phyloP scores from a whole-genome alignment of 129 eudicot genomes.

The Flaveria bidentis region DNA sequence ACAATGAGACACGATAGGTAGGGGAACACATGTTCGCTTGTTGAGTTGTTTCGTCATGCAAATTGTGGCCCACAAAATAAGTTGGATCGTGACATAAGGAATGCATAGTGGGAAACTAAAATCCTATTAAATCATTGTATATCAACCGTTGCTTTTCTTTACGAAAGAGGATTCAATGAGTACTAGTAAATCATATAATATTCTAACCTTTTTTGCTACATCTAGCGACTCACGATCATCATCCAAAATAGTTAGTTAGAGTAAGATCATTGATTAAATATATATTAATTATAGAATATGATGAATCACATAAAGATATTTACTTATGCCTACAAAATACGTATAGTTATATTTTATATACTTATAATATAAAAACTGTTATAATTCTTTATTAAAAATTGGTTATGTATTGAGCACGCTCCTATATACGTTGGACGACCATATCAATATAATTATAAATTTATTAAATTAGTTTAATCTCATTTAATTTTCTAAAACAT shows the following conservation, averaged over 20 bases:
- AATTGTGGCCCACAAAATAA: conserved; percentile 16
- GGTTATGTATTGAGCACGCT: no score
- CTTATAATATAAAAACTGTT: no score
- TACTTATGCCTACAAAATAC: no score
- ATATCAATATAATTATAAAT: no score
- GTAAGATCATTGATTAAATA: background rate
- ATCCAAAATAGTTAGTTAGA: background rate
- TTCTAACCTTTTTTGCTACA: no score
- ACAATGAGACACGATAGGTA: conserved; percentile 12
- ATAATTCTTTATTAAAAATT: no score
- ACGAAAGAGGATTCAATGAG: background rate
- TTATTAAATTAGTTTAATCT: no score
- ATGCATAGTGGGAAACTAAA: background rate
- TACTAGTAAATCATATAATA: background rate
- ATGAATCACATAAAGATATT: no score
- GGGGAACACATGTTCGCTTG: background rate
- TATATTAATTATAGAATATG: no score
- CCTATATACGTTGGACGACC: no score
- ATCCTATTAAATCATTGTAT: background rate
- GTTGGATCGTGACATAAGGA: conserved; percentile 13
- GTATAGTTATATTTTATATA: no score
- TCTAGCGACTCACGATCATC: background rate
- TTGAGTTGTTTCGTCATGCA: conserved; percentile 24
- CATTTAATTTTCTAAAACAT: background rate
- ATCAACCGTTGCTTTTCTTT: background rate